phyloP scores from a whole-genome alignment of 2,329 filamentous ascomycete species.

The Keithomyces neogunnii region DNA sequence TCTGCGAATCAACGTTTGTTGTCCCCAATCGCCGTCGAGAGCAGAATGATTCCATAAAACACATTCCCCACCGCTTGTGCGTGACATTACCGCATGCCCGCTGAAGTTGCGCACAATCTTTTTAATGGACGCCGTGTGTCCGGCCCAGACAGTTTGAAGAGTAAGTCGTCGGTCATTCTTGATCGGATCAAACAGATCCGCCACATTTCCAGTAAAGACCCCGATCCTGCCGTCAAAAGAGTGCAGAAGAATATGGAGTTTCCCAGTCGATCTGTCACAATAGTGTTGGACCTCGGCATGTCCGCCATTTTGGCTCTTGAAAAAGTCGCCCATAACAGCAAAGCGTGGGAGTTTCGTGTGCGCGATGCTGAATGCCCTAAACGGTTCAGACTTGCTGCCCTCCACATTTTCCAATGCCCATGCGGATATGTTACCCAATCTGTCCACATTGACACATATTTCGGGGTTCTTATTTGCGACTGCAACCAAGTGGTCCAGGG shows the following conservation, averaged over 20 bases:
- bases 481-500: conserved; percentile 76
- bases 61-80: conserved; percentile 69
- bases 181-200: conserved; percentile 69
- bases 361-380: conserved; percentile 77
- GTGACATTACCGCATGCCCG: conserved; percentile 71
- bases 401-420: conserved; percentile 89
- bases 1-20: conserved; percentile 47
- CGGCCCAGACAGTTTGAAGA: conserved; percentile 66
- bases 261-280: conserved; percentile 55
- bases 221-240: conserved; percentile 79
- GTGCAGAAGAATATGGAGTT: conserved; percentile 68
- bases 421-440: conserved; percentile 77
- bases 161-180: conserved; percentile 51
- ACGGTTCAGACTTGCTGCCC: conserved; percentile 54
- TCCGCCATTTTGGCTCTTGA: conserved; percentile 14
- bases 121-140: conserved; percentile 70
- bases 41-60: conserved; percentile 68
- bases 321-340: conserved; percentile 31
- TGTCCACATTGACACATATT: conserved; percentile 77
- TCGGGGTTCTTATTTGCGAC: conserved; percentile 81
- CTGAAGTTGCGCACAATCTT: conserved; percentile 83
- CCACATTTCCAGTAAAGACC: conserved; percentile 70
- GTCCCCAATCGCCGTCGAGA: conserved; percentile 28
- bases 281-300: conserved; percentile 68
- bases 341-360: conserved; percentile 57